A percentile compares a stretch with the other conserved stretches of the same genome.
These are phyloP conservation scores for Puccinia brachypodii DNA, from an alignment of 1,284 basidiomycete species.

Conservation along the genomic window DNA sequence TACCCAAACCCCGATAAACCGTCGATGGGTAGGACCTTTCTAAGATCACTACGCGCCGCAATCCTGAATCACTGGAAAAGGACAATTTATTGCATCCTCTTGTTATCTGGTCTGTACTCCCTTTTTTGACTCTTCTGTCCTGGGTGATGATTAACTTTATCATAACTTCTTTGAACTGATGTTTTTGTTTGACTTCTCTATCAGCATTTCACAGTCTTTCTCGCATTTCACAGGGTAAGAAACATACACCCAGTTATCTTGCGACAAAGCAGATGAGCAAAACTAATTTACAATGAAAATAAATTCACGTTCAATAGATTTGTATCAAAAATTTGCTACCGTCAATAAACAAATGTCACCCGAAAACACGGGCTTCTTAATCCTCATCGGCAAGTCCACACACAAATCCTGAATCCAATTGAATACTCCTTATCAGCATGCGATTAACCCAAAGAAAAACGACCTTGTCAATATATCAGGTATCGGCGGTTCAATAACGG, in stretches of 20 bases:
- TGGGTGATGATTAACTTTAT: no score
- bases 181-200: neutral
- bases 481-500: constrained; percentile 59
- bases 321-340: constrained; percentile 70
- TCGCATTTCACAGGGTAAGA: neutral
- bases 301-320: constrained; percentile 28
- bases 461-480: constrained; percentile 31
- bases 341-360: constrained; percentile 50
- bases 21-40: constrained; percentile 14
- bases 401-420: neutral
- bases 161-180: no score
- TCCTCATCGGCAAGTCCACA: constrained; percentile 16
- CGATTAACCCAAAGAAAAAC: neutral
- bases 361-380: neutral
- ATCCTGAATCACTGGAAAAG: constrained; percentile 79
- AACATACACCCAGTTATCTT: neutral
- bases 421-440: neutral
- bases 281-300: neutral
- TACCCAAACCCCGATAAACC: neutral
- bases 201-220: neutral
- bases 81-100: constrained; percentile 72
- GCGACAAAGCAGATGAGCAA: neutral
- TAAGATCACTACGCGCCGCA: constrained; percentile 61
- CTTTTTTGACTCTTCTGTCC: no score
- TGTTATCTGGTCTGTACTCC: constrained; percentile 57